Percentiles rank a stretch among this genome's conserved stretches.
Evolutionary conservation across 345 rosid species (phyloP).

Genomic region (Orychophragmus violaceus): DNA sequence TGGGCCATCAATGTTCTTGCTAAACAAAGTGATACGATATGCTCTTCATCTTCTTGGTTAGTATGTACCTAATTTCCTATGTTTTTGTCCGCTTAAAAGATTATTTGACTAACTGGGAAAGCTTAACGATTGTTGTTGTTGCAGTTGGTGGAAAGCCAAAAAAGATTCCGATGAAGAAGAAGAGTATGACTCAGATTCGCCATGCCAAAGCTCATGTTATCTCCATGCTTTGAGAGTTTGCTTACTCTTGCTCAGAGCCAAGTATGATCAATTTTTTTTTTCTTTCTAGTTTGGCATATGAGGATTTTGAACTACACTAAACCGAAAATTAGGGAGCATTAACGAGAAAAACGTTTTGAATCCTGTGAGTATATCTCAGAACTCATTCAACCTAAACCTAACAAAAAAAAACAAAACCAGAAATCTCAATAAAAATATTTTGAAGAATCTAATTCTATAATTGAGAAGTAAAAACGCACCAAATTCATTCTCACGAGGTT

Average conservation of each 20-base stretch:
- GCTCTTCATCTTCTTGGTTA: conserved; percentile 77
- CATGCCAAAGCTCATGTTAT: conserved; percentile 76
- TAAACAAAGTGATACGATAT: conserved; percentile 58
- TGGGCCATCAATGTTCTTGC: conserved; percentile 85
- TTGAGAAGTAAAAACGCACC: too few relatives aligned
- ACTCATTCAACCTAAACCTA: background rate
- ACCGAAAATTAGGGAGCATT: background rate
- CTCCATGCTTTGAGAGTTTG: conserved; percentile 75
- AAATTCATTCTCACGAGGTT: too few relatives aligned
- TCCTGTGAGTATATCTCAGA: background rate
- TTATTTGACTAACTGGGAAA: background rate
- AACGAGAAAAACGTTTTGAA: background rate
- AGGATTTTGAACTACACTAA: background rate
- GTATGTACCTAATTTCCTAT: conserved; percentile 7
- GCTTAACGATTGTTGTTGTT: background rate
- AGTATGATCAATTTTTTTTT: conserved; percentile 22
- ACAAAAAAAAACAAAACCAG: too few relatives aligned
- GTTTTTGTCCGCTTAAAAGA: too few relatives aligned
- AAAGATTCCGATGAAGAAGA: conserved; percentile 36
- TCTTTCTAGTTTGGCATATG: background rate
- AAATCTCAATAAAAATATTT: too few relatives aligned
- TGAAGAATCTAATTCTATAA: too few relatives aligned
- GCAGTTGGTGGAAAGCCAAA: conserved; percentile 49
- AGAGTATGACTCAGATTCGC: conserved; percentile 45
- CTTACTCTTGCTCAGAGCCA: conserved; percentile 53